phyloP scores from a whole-genome alignment of 257 asterid genomes.

The Przewalskia tangutica region DNA sequence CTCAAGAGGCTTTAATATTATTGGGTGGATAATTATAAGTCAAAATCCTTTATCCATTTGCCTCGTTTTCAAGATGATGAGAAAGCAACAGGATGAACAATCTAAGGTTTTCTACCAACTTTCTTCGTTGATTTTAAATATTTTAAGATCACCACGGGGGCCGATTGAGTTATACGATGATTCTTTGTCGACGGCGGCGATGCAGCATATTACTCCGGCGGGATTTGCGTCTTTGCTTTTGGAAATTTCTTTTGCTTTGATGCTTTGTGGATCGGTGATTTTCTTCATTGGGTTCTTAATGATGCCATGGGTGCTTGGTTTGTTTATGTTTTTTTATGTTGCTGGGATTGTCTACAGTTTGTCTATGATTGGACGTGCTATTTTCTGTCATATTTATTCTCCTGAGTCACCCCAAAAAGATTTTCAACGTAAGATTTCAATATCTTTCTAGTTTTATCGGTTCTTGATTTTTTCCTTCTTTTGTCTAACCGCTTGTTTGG shows the following conservation, averaged over 20 bases:
- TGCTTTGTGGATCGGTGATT: slow-evolving; percentile 88
- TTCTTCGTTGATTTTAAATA: slow-evolving; percentile 22
- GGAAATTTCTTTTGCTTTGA: slow-evolving; percentile 65
- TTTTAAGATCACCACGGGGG: slow-evolving; percentile 22
- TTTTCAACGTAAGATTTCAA: slow-evolving; percentile 35
- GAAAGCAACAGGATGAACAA: slow-evolving; percentile 25
- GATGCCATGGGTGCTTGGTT: slow-evolving; percentile 96
- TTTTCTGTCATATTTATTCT: slow-evolving; percentile 30
- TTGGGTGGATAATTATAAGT: not conserved
- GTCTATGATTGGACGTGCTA: slow-evolving; percentile 72
- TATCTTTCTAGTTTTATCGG: not conserved
- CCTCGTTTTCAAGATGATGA: slow-evolving; percentile 37
- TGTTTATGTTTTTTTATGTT: slow-evolving; percentile 52
- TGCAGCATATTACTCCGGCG: slow-evolving; percentile 57
- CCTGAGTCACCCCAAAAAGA: slow-evolving; percentile 35
- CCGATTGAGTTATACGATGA: slow-evolving; percentile 24
- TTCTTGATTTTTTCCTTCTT: not conserved
- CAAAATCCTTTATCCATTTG: slow-evolving; percentile 34
- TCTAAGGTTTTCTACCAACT: slow-evolving; percentile 30
- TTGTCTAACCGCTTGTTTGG: not conserved
- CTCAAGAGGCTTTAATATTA: not conserved
- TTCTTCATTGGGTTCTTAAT: slow-evolving; percentile 81
- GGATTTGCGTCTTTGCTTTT: slow-evolving; percentile 71
- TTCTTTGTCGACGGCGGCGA: not conserved
- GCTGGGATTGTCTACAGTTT: slow-evolving; percentile 72